Conservation (phyloP, 2,329 filamentous ascomycete species). For the Colletotrichum acutatum region DNA sequence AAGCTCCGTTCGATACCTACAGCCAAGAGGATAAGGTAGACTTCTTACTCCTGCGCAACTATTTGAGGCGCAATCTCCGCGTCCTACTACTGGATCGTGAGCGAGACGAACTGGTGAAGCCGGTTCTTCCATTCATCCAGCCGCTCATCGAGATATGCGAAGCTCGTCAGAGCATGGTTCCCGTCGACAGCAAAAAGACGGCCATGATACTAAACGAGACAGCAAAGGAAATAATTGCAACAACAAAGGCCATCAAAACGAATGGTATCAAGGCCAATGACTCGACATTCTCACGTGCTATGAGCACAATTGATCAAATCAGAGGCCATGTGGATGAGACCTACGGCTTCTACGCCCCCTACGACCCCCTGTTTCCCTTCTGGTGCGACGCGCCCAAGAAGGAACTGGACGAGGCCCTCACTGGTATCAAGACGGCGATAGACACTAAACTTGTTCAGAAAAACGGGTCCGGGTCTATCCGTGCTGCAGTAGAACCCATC, state of each 20-base stretch:
- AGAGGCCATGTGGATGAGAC: constrained; percentile 56
- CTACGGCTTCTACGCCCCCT: constrained; percentile 62
- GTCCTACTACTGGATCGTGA: constrained; percentile 40
- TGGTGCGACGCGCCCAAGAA: constrained; percentile 61
- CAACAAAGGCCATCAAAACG: constrained; percentile 47
- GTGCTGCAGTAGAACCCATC: constrained; percentile 61
- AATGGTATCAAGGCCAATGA: constrained; percentile 41
- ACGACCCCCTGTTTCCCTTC: constrained; percentile 68
- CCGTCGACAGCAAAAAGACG: constrained; percentile 53
- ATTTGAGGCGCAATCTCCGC: constrained; percentile 47
- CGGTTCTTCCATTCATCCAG: constrained; percentile 57
- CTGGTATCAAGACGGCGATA: constrained; percentile 49
- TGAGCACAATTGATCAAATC: constrained; percentile 54
- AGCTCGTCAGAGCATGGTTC: constrained; percentile 55
- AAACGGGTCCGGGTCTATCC: constrained; percentile 21
- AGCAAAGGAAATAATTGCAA: constrained; percentile 44
- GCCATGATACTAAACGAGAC: constrained; percentile 54
- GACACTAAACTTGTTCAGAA: constrained; percentile 46
- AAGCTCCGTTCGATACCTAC: constrained; percentile 42
- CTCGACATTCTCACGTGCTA: constrained; percentile 36
- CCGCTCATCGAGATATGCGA: constrained; percentile 58
- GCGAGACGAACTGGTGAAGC: constrained; percentile 49
- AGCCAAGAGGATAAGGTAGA: constrained; percentile 59
- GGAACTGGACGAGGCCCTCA: constrained; percentile 49
- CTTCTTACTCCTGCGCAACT: constrained; percentile 61